Percentiles rank a stretch among this genome's conserved stretches.
phyloP scores from a whole-genome alignment of 352 stramenopile species.

The Pelagophyceae sp. region DNA sequence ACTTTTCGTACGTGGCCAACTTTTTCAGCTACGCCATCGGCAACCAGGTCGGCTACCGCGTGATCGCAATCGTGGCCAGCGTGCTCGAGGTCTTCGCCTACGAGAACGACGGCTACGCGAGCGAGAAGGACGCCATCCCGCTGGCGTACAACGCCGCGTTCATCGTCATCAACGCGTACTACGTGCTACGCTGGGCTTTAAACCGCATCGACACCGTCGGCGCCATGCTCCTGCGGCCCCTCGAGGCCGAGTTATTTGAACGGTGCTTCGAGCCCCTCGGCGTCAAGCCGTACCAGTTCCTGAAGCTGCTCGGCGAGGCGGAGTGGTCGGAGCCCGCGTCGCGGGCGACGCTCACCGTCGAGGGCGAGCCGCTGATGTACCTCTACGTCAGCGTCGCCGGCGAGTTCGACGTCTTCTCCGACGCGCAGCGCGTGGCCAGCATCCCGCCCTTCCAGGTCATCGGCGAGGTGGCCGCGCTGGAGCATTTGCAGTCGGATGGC shows the following conservation, averaged over 20 bases:
- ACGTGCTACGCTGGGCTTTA: slow-evolving; percentile 1
- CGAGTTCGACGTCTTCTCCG: slow-evolving; percentile 14
- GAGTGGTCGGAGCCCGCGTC: not conserved
- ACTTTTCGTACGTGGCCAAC: slow-evolving; percentile 9
- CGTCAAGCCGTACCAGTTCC: slow-evolving; percentile 6
- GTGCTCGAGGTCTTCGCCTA: not conserved
- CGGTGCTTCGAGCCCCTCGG: slow-evolving; percentile 16
- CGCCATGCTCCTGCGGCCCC: not conserved
- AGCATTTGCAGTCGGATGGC: slow-evolving; percentile 7
- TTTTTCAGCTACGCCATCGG: slow-evolving; percentile 10
- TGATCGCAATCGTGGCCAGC: slow-evolving; percentile 1
- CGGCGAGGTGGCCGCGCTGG: slow-evolving; percentile 5
- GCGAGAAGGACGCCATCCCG: not conserved
- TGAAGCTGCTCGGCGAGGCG: slow-evolving; percentile 2
- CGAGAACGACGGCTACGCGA: not conserved
- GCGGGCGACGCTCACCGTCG: not conserved
- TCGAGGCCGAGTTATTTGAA: not conserved
- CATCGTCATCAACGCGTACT: slow-evolving; percentile 14
- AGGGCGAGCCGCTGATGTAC: not conserved
- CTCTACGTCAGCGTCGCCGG: not conserved
- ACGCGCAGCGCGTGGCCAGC: not conserved
- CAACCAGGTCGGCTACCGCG: slow-evolving; percentile 2
- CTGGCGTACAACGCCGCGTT: not conserved
- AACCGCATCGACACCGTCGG: slow-evolving; percentile 11
- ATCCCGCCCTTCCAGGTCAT: slow-evolving; percentile 10